Base-by-base conservation (phyloP, 2,329 filamentous ascomycete genomes). In the Pseudogymnoascus sp. region DNA sequence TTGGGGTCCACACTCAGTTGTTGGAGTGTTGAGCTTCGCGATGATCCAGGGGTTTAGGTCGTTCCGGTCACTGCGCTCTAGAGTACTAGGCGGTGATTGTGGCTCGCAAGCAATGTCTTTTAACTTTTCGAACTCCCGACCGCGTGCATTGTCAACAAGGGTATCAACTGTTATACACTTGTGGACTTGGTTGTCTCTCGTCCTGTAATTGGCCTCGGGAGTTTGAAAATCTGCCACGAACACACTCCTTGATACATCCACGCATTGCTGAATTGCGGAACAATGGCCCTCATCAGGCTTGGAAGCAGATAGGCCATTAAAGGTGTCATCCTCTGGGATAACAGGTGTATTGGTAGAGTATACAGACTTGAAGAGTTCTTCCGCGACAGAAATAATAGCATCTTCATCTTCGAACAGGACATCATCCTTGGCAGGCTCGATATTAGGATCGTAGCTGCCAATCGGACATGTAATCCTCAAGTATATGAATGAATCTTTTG, bases 351-450 rank as follows among this genome's bases (percentile, higher is more conserved):
- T 33, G 49, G 29, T 21, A 33, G 29, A 55, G 49, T 55, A 74
- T 2, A 72, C 29, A 6, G 64, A 63, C 45, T 65, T 68, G 55
- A 74, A 71, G 5, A 70, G 52, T 3, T 62, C 63, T 39, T 73
- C 71, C n/a, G 69, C 64, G 33, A 66, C 72, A 4, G 69, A 66
- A 2, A 82, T n/a, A 2, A 84, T 66, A 1, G 71, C 35, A 39
- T 58, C 67, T 26, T 86, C 81, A 60, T 90, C 77, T 4, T 76
- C 77, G 69, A 92, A 91, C 0, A 91, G 69, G 1, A 92, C 80
- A 68, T 91, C 84, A 63, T 90, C 84, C 70, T 92, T 92, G 3
- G 83, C 78, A 3, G 88, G 83, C 64, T 91, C 85, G 5, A 92
- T 74, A 66, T 92, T 92, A 1, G 81, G 78, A 73, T 92, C 89